Percentiles rank a stretch among this genome's conserved stretches.
These are phyloP conservation scores for Sporothrix luriei DNA, from an alignment of 2,329 filamentous ascomycete species.

Conservation along the genomic window DNA sequence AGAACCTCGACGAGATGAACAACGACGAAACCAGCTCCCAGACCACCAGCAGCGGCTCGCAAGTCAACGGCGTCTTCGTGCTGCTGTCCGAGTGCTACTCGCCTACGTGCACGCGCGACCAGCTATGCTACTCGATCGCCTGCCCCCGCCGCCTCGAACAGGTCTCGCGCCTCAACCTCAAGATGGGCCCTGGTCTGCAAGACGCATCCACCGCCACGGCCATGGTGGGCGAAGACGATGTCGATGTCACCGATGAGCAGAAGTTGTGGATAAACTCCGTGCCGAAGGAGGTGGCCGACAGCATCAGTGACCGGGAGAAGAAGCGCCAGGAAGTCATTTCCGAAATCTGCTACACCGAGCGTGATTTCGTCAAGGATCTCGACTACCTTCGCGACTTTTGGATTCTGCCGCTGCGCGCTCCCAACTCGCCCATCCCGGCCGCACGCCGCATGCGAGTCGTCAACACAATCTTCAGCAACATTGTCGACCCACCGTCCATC, in stretches of 20 bases:
- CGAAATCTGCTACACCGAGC: conserved; percentile 97
- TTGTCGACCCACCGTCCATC: conserved; percentile 78
- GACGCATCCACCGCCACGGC: conserved; percentile 58
- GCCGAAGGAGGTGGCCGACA: conserved; percentile 89
- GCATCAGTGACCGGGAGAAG: conserved; percentile 86
- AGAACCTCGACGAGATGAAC: conserved; percentile 88
- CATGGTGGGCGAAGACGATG: conserved; percentile 73
- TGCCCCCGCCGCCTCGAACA: conserved; percentile 93
- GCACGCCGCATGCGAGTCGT: conserved; percentile 88
- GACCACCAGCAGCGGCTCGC: conserved; percentile 20
- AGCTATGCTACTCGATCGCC: conserved; percentile 96
- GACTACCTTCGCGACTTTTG: conserved; percentile 98
- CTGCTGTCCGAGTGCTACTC: conserved; percentile 97
- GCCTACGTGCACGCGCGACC: conserved; percentile 92
- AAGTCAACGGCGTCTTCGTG: conserved; percentile 93
- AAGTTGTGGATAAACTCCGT: conserved; percentile 99
- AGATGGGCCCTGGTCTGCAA: conserved; percentile 85
- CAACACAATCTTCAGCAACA: conserved; percentile 92
- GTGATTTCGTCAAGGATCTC: conserved; percentile 97
- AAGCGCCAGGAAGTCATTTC: conserved; percentile 98
- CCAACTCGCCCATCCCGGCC: conserved; percentile 83
- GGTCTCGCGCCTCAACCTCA: conserved; percentile 89
- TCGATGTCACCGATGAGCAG: conserved; percentile 86
- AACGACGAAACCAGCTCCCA: conserved; percentile 64
- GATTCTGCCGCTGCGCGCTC: conserved; percentile 86